Conservation (phyloP, 257 asterid species). For the Echium plantagineum region DNA sequence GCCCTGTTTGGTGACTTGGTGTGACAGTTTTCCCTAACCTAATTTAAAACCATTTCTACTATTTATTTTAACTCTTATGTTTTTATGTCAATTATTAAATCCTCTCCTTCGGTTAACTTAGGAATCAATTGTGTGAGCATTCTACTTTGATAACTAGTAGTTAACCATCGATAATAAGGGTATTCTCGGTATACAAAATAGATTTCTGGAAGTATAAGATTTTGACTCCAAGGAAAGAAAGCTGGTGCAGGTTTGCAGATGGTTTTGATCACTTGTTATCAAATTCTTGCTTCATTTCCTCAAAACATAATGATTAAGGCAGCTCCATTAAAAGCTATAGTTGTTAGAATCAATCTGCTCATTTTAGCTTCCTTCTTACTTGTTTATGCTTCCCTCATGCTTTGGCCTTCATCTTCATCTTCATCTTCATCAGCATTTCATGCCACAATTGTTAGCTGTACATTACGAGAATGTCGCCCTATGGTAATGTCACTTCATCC, state of each 20-base stretch:
- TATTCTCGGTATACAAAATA: background rate
- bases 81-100: too few relatives aligned
- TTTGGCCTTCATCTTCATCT: slow-evolving; percentile 42
- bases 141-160: background rate
- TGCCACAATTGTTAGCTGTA: slow-evolving; percentile 44
- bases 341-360: slow-evolving; percentile 50
- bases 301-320: slow-evolving; percentile 26
- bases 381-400: slow-evolving; percentile 38
- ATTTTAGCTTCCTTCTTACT: slow-evolving; percentile 53
- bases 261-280: slow-evolving; percentile 12
- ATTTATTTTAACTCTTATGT: too few relatives aligned
- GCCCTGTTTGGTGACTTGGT: background rate
- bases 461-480: slow-evolving; percentile 58
- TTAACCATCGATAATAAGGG: background rate
- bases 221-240: slow-evolving; percentile 24
- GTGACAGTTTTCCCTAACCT: background rate
- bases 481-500: slow-evolving; percentile 77
- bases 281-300: slow-evolving; percentile 11
- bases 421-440: slow-evolving; percentile 43
- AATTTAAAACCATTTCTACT: too few relatives aligned
- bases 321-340: slow-evolving; percentile 43
- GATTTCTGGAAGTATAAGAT: slow-evolving; percentile 6
- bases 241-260: slow-evolving; percentile 15
- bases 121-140: background rate
- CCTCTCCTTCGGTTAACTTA: background rate